Conservation (phyloP, 2,329 filamentous ascomycete species). For the Botrytis aclada region DNA sequence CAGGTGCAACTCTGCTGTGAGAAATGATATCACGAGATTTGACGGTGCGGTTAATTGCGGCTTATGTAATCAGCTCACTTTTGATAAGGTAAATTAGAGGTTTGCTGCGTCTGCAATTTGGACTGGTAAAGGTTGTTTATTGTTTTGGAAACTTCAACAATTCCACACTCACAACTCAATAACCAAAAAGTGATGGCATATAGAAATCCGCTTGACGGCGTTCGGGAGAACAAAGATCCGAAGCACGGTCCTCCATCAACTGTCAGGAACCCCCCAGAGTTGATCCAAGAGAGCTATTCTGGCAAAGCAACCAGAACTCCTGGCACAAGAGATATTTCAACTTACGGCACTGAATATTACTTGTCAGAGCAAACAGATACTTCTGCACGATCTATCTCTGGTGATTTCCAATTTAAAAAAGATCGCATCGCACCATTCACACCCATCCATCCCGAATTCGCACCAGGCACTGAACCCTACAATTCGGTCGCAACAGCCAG, state of each 20-base stretch:
- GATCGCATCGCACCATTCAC: background rate
- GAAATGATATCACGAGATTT: constrained; percentile 22
- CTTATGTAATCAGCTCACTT: background rate
- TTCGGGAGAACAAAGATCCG: constrained; percentile 2
- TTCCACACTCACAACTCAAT: background rate
- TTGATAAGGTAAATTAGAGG: background rate
- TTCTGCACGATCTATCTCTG: background rate
- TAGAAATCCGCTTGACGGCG: background rate
- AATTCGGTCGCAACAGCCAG: background rate
- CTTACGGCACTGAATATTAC: background rate
- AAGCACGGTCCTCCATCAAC: background rate
- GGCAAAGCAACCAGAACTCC: background rate
- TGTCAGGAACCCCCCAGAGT: background rate
- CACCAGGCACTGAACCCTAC: background rate
- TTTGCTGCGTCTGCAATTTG: background rate
- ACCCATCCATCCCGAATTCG: background rate
- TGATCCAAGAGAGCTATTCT: background rate
- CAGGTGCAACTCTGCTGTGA: constrained; percentile 30
- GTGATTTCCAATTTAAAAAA: background rate
- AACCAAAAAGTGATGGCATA: background rate
- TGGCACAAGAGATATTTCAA: background rate
- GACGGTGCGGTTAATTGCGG: background rate
- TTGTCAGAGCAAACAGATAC: background rate
- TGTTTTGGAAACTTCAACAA: background rate
- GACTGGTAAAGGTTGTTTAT: background rate